These are phyloP conservation scores for Phytophthora aleatoria DNA, from an alignment of 352 stramenopile genomes.

Conservation along the genomic window DNA sequence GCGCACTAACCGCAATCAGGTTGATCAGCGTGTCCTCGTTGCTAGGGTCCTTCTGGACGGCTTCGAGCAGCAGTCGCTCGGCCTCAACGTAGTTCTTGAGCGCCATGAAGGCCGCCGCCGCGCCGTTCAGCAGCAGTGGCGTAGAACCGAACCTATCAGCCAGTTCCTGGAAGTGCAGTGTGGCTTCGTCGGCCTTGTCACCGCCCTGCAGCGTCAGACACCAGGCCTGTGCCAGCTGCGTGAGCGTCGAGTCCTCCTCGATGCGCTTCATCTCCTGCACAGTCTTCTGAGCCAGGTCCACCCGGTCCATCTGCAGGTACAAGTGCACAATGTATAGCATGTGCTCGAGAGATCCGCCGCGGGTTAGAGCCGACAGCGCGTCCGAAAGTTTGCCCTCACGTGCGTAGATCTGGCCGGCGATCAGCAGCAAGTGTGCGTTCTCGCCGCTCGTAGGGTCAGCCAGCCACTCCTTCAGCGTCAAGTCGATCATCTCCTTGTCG, in stretches of 20 bases:
- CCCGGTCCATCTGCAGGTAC: conserved; percentile 94
- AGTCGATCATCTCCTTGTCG: conserved; percentile 87
- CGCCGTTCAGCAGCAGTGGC: conserved; percentile 91
- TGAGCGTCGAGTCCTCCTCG: conserved; percentile 97
- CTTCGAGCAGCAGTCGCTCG: conserved; percentile 89
- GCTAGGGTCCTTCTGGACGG: conserved; percentile 78
- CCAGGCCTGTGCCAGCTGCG: conserved; percentile 93
- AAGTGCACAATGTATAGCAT: conserved; percentile 85
- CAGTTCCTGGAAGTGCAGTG: conserved; percentile 93
- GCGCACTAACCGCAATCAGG: conserved; percentile 89
- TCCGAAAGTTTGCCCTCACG: conserved; percentile 93
- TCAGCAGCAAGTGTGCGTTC: conserved; percentile 92
- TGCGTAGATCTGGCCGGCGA: conserved; percentile 94
- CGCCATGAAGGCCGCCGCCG: conserved; percentile 92
- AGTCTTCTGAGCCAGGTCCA: conserved; percentile 92
- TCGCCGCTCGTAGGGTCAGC: conserved; percentile 74
- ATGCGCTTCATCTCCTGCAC: conserved; percentile 90
- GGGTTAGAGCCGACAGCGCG: conserved; percentile 92
- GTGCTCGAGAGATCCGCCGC: conserved; percentile 93
- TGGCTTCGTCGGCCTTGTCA: conserved; percentile 88
- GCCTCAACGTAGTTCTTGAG: conserved; percentile 91
- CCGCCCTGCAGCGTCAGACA: conserved; percentile 83
- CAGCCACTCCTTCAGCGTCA: conserved; percentile 93
- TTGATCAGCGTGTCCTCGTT: conserved; percentile 96
- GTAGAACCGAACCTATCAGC: conserved; percentile 95